phyloP scores from a whole-genome alignment of 2,329 filamentous ascomycete species.

The Fusarium sp. region DNA sequence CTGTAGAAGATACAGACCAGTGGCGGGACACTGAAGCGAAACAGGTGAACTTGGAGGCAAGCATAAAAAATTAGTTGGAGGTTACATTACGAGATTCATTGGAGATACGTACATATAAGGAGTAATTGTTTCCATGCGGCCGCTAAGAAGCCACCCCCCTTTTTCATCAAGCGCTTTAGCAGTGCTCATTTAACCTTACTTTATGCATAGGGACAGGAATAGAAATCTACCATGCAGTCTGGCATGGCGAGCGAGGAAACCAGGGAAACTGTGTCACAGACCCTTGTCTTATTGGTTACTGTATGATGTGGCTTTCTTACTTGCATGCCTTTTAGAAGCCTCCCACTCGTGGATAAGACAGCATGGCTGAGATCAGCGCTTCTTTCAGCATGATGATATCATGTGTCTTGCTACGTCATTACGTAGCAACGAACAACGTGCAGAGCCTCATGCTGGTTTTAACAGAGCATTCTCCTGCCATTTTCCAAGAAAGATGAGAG shows the following conservation, averaged over 20 bases:
- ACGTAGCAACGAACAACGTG: not conserved
- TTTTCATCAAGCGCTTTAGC: not conserved
- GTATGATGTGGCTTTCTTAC: not conserved
- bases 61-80: too few relatives aligned
- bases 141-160: not conserved
- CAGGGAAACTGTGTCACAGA: not conserved
- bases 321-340: not conserved
- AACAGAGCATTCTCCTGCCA: not conserved
- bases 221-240: not conserved
- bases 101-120: too few relatives aligned
- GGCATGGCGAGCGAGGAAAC: not conserved
- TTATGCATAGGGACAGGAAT: not conserved
- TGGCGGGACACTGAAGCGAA: too few relatives aligned
- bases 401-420: slow-evolving; percentile 3
- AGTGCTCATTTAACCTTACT: not conserved
- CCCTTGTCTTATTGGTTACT: not conserved
- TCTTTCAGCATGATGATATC: not conserved
- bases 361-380: not conserved
- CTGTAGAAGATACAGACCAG: too few relatives aligned
- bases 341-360: not conserved
- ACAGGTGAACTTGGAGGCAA: too few relatives aligned
- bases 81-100: too few relatives aligned
- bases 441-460: not conserved
- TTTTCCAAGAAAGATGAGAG: not conserved
- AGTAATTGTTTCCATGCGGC: not conserved